Conservation (phyloP, 1,284 basidiomycete genomes). For the Ustilago bromivora region DNA sequence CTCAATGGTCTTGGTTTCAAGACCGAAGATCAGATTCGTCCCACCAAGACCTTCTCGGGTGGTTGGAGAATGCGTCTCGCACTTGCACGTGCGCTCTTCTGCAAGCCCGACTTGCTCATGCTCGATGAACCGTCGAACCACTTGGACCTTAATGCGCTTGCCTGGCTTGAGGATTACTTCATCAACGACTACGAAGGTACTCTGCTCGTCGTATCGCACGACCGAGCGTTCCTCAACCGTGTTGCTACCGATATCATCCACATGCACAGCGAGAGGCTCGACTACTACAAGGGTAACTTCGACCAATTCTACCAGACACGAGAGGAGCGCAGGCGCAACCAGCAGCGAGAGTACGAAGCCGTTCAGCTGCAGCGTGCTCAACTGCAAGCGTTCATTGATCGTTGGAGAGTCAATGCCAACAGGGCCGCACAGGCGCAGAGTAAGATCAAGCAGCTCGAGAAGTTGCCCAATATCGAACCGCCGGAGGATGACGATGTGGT, state of each 20-base stretch:
- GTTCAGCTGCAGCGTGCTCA: slow-evolving; percentile 95
- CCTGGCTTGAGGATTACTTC: slow-evolving; percentile 77
- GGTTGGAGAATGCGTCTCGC: slow-evolving; percentile 99
- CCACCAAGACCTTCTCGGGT: slow-evolving; percentile 86
- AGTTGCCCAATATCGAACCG: slow-evolving; percentile 92
- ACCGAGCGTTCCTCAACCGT: slow-evolving; percentile 96
- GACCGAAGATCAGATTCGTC: slow-evolving; percentile 80
- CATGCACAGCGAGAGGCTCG: slow-evolving; percentile 92
- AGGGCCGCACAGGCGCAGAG: slow-evolving; percentile 82
- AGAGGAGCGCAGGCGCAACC: slow-evolving; percentile 89
- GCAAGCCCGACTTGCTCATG: slow-evolving; percentile 75
- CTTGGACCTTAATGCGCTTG: slow-evolving; percentile 75
- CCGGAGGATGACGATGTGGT: slow-evolving; percentile 89
- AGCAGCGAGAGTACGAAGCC: slow-evolving; percentile 82
- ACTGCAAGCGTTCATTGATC: slow-evolving; percentile 89
- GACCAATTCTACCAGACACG: slow-evolving; percentile 99
- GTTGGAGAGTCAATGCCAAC: slow-evolving; percentile 68
- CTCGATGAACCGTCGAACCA: slow-evolving; percentile 86
- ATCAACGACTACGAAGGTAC: slow-evolving; percentile 87
- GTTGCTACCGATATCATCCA: slow-evolving; percentile 98
- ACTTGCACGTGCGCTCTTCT: slow-evolving; percentile 93
- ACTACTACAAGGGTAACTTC: slow-evolving; percentile 99
- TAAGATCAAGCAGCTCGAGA: slow-evolving; percentile 98
- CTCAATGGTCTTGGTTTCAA: slow-evolving; percentile 93
- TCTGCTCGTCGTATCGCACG: slow-evolving; percentile 96